phyloP scores from a whole-genome alignment of 345 rosid genomes.

The Acer campestre region DNA sequence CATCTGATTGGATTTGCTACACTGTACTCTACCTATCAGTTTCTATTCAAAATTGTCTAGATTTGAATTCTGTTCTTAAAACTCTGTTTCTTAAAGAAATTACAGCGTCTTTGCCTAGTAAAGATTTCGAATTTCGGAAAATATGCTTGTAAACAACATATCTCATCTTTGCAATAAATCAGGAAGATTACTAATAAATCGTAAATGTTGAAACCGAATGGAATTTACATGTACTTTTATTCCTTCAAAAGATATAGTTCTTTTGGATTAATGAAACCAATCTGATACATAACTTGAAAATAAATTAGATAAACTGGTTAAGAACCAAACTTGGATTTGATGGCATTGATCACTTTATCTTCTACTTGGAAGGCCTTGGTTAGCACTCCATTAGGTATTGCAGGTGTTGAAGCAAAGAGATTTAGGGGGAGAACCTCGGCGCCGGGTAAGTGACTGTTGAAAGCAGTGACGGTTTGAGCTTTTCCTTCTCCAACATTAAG shows the following conservation, averaged over 20 bases:
- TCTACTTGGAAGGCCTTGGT: slow-evolving; percentile 57
- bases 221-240: too few species aligned
- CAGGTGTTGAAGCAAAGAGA: slow-evolving; percentile 56
- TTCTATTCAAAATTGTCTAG: slow-evolving; percentile 4
- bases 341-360: slow-evolving; percentile 38
- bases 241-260: not conserved
- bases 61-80: slow-evolving; percentile 9
- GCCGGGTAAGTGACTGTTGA: slow-evolving; percentile 79
- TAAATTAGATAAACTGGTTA: not conserved
- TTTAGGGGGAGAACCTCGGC: slow-evolving; percentile 32
- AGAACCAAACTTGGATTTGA: slow-evolving; percentile 54
- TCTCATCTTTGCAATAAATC: not conserved
- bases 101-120: not conserved
- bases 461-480: slow-evolving; percentile 63
- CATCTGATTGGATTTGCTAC: slow-evolving; percentile 12
- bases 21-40: not conserved
- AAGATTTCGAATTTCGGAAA: not conserved
- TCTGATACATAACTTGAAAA: not conserved
- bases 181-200: too few species aligned
- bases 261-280: not conserved
- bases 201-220: not conserved
- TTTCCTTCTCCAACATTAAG: slow-evolving; percentile 63
- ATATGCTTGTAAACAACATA: not conserved
- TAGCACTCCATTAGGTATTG: slow-evolving; percentile 59
- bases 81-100: slow-evolving; percentile 1